These are phyloP conservation scores for Penicillium sp. DNA, from an alignment of 2,329 filamentous ascomycete species.

Conservation along the genomic window DNA sequence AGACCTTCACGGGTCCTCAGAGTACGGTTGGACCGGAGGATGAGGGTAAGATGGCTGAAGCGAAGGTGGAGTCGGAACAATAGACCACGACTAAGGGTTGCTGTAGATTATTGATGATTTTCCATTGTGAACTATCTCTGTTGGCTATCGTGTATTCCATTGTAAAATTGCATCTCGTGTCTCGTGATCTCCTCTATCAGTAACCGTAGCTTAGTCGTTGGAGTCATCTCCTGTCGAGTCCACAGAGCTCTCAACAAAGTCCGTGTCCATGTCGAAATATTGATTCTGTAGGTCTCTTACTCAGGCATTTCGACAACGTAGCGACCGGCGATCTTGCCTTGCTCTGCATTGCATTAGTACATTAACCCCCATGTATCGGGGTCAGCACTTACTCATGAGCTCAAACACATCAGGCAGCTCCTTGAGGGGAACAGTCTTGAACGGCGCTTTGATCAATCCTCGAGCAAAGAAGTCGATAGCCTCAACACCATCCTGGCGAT, in stretches of 20 bases:
- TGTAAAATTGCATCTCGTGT: conserved; percentile 1
- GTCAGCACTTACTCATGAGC: conserved; percentile 55
- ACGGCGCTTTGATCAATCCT: conserved; percentile 83
- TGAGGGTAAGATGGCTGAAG: conserved; percentile 15
- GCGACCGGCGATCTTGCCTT: conserved; percentile 44
- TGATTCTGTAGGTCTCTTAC: conserved; percentile 12
- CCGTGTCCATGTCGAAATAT: background rate
- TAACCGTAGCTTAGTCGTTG: background rate
- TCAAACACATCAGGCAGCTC: conserved; percentile 80
- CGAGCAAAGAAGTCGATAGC: conserved; percentile 85
- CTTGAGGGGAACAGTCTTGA: conserved; percentile 78
- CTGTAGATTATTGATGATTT: background rate
- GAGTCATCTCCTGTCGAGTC: background rate
- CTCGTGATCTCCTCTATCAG: background rate
- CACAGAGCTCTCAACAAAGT: background rate
- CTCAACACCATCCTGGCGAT: conserved; percentile 82
- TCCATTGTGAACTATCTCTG: background rate
- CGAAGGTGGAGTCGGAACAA: background rate
- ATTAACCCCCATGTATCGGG: background rate
- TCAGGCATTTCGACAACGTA: conserved; percentile 48
- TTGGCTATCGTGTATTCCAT: background rate
- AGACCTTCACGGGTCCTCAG: conserved; percentile 62
- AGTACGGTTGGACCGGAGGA: conserved; percentile 49
- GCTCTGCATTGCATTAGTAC: conserved; percentile 27
- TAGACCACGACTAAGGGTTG: background rate